These are phyloP conservation scores for Papiliotrema flavescens DNA, from an alignment of 1,284 basidiomycete genomes.

Conservation along the genomic window DNA sequence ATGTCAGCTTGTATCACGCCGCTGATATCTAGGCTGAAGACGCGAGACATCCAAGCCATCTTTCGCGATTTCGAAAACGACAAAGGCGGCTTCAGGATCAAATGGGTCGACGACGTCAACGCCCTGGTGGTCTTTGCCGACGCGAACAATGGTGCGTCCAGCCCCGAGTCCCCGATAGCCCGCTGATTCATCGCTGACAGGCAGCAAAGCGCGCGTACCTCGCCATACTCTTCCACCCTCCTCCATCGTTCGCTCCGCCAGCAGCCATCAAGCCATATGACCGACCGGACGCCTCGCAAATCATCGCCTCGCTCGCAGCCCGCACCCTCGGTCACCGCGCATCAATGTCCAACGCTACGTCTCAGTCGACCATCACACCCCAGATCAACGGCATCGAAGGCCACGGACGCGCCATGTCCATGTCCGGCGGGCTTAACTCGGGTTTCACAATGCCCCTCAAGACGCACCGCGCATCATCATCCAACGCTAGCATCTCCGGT, in stretches of 20 bases:
- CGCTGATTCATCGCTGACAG: not conserved
- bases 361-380: slow-evolving; percentile 9
- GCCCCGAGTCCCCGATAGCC: not conserved
- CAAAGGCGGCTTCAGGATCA: slow-evolving; percentile 93
- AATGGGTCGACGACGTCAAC: slow-evolving; percentile 96
- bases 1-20: not conserved
- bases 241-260: slow-evolving; percentile 62
- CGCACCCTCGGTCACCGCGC: slow-evolving; percentile 47
- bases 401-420: slow-evolving; percentile 4
- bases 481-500: slow-evolving; percentile 1
- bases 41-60: slow-evolving; percentile 86
- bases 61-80: slow-evolving; percentile 86
- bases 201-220: slow-evolving; percentile 92
- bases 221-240: slow-evolving; percentile 74
- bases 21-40: slow-evolving; percentile 64
- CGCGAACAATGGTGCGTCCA: slow-evolving; percentile 51
- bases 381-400: not conserved
- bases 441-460: slow-evolving; percentile 32
- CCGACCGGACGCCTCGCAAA: slow-evolving; percentile 81
- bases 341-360: slow-evolving; percentile 28
- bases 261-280: slow-evolving; percentile 84
- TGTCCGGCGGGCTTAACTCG: slow-evolving; percentile 1
- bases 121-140: slow-evolving; percentile 88
- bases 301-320: slow-evolving; percentile 81
- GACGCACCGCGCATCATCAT: slow-evolving; percentile 3